Base-by-base conservation (phyloP, 805 yeast genomes). In the Ogataea siamensis region DNA sequence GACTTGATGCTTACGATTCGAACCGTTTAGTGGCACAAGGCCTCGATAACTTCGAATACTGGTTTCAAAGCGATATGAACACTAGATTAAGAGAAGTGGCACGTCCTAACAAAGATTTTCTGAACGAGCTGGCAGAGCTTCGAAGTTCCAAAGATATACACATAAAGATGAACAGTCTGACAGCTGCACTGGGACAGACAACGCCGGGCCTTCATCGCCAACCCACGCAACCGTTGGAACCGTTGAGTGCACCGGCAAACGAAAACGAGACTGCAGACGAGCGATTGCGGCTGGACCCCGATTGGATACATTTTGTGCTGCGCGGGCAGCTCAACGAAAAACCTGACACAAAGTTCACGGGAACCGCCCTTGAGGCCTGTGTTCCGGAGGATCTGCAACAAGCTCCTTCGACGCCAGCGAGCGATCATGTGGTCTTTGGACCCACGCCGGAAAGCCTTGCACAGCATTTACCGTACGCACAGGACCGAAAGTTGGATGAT, bases 1-100 rank as follows among this genome's bases (percentile, higher is more conserved):
- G 63, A 7, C 55, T 82, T 22, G 87, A 80, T 45, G 70, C 78
- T 0, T 73, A 63, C 49, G 84, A 78, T 44, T 64, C 70, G 3
- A 66, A 70, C 32, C 63, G 66, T 4, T 56, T 66, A 2, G 70
- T 73, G 15, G 65, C 65, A 37, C 58, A 46, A 19, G 85, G 83
- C 3, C 67, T 76, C 27, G 63, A 64, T 24, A 66, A 67, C 20
- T 75, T 80, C 46, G 64, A 75, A 41, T 63, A 64, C n/a, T 82
- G 87, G 87, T 68, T 74, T 27, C 66, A 68, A 26, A 67, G 74
- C 13, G 68, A 65, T 2, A 57, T 63, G 9, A 69, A 74, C 3
- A 66, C 63, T 16, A 65, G 74, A 33, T 67, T 73, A 15, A 57
- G 79, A 29, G 59, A 55, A 23, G 45, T 49, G 4, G 58, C 66